Evolutionary conservation across 2,329 filamentous ascomycete genomes (phyloP), one percentile per base, ranked within the genome.

Genomic region (Neofusicoccum sp.): DNA sequence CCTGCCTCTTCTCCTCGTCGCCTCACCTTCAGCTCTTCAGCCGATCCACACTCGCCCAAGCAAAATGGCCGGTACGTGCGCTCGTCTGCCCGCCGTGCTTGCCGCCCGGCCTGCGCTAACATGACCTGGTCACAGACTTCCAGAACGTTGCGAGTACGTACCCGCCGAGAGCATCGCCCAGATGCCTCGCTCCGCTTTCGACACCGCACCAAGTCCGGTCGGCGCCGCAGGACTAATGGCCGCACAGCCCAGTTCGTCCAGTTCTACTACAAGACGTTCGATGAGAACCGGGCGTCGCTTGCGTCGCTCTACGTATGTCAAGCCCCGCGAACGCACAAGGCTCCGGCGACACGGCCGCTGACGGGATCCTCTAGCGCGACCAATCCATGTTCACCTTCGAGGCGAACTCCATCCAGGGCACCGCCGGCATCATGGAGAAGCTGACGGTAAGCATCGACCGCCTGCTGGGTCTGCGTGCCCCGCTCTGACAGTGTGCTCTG

Each of bases 331-430:
- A 40, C 26, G 28, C n/a, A 41, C 24, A 12, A 34, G 34, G n/a
- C 26, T n/a, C 9, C 40, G 9, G 1, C 30, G 14, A 24, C 11
- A 24, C 3, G n/a, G 26, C 14, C 3, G 57, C 49, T 54, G 54
- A 62, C 36, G 30, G 12, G 24, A 60, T 7, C 12, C 7, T 38
- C 9, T 26, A 96, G 91, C 86, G 89, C 71, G 84, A 89, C 4
- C 76, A 88, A 63, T 98, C 95, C 51, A 96, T 96, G 89, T 83
- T 98, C 78, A 97, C 93, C 54, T 98, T 97, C 72, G 91, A 98
- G 84, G 87, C 83, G 48, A 69, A 80, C 45, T 86, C 88, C 12
- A 76, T 85, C 63, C 81, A 86, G 70, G 93, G 93, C 64, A 78
- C 79, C 36, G 72, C 68, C 26, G 73, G 74, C 33, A 97, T 99